phyloP scores from a whole-genome alignment of 2,329 filamentous ascomycete species.

The Bipolaris oryzae region DNA sequence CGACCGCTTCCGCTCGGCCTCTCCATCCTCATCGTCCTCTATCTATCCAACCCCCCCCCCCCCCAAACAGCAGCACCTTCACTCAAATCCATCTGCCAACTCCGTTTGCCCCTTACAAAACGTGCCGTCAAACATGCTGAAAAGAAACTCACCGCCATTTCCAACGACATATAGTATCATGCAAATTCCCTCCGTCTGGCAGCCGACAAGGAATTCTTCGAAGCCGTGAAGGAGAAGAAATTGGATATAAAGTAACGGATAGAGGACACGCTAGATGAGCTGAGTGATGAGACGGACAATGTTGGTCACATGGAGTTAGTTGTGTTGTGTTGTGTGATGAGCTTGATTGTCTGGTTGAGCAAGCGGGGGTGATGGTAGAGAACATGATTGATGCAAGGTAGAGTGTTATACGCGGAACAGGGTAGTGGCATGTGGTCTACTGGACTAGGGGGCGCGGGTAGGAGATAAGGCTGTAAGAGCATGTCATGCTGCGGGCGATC shows the following conservation, averaged over 20 bases:
- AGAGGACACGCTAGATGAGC: slow-evolving; percentile 2
- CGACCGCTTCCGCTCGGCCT: background rate
- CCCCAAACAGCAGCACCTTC: background rate
- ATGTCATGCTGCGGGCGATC: slow-evolving; percentile 6
- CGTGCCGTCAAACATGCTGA: background rate
- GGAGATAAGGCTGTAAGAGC: background rate
- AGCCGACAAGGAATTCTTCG: slow-evolving; percentile 4
- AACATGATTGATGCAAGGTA: background rate
- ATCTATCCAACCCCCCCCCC: background rate
- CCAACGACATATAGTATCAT: background rate
- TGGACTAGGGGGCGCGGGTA: background rate
- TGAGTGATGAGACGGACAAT: slow-evolving; percentile 4
- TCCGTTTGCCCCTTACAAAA: background rate
- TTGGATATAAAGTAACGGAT: slow-evolving; percentile 1
- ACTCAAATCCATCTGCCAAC: background rate
- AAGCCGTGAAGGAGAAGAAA: background rate
- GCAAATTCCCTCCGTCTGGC: slow-evolving; percentile 1
- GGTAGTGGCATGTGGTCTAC: background rate
- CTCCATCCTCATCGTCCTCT: background rate
- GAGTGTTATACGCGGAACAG: background rate
- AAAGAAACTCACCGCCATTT: background rate
- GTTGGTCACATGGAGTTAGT: background rate
- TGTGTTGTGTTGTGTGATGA: background rate
- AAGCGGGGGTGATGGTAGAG: background rate
- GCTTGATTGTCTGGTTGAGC: background rate